Evolutionary conservation across 1,284 basidiomycete species (phyloP).

Genomic region (Puccinia hordei): DNA sequence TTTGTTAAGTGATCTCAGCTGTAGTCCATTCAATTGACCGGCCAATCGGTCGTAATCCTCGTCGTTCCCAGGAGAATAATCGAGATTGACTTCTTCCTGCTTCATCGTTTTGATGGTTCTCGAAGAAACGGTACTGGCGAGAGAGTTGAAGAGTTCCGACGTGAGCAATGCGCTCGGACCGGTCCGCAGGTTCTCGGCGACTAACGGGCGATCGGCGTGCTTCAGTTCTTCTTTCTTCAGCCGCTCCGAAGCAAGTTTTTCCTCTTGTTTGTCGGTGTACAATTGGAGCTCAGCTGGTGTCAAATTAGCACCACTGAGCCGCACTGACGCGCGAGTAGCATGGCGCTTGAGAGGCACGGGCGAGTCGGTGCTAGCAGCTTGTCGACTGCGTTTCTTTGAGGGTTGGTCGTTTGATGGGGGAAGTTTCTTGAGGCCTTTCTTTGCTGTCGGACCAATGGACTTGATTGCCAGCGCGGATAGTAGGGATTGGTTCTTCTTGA

Average conservation of each 20-base stretch:
- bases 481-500: conserved; percentile 49
- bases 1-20: conserved; percentile 11
- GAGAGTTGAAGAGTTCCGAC: neutral
- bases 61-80: conserved; percentile 25
- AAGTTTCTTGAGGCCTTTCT: neutral
- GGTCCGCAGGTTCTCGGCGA: conserved; percentile 14
- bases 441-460: conserved; percentile 9
- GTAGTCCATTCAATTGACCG: conserved; percentile 2
- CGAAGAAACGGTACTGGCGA: neutral
- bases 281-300: neutral
- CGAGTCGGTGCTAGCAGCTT: neutral
- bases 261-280: conserved; percentile 5
- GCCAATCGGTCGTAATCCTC: conserved; percentile 27
- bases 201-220: conserved; percentile 29
- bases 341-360: conserved; percentile 19
- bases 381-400: conserved; percentile 2
- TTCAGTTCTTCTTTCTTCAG: conserved; percentile 31
- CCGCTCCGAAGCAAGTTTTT: conserved; percentile 1
- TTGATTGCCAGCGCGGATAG: conserved; percentile 34
- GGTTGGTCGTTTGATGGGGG: neutral
- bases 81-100: conserved; percentile 43
- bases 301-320: conserved; percentile 15
- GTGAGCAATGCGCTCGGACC: conserved; percentile 9
- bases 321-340: conserved; percentile 40
- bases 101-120: conserved; percentile 37